phyloP scores from a whole-genome alignment of 768 basidiomycete species.

The Lepiota brunneoincarnata region DNA sequence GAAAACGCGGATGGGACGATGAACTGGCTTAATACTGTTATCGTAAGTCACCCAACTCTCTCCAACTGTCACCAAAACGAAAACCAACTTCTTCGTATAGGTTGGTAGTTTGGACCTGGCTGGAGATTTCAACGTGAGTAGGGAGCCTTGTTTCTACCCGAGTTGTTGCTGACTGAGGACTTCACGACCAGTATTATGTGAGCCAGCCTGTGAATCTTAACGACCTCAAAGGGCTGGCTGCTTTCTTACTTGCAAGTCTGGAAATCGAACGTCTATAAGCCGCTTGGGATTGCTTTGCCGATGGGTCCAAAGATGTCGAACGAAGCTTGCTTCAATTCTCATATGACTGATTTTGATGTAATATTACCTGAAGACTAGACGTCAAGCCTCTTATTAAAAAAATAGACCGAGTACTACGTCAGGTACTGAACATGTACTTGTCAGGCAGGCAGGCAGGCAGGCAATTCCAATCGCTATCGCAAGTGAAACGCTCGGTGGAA shows the following conservation, averaged over 20 bases:
- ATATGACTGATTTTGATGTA: too few relatives aligned
- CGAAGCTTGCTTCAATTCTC: too few relatives aligned
- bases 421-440: too few relatives aligned
- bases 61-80: not conserved
- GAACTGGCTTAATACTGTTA: slow-evolving; percentile 43
- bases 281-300: too few relatives aligned
- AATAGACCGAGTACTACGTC: too few relatives aligned
- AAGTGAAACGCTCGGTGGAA: too few relatives aligned
- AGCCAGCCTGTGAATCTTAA: slow-evolving; percentile 36
- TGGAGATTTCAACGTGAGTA: slow-evolving; percentile 35
- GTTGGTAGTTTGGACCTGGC: slow-evolving; percentile 38
- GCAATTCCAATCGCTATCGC: too few relatives aligned
- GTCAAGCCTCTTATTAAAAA: too few relatives aligned
- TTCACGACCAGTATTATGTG: slow-evolving; percentile 38
- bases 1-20: slow-evolving; percentile 41
- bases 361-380: too few relatives aligned
- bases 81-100: slow-evolving; percentile 19
- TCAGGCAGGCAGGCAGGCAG: too few relatives aligned
- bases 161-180: not conserved
- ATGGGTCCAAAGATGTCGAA: too few relatives aligned
- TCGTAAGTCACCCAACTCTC: slow-evolving; percentile 23
- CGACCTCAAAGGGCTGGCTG: slow-evolving; percentile 45
- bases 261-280: slow-evolving; percentile 30
- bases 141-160: not conserved
- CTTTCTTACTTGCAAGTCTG: slow-evolving; percentile 44